Evolutionary conservation across 495 filamentous ascomycete genomes (phyloP), one percentile per base, ranked within the genome.

Genomic region (Penicillium flavigenum): DNA sequence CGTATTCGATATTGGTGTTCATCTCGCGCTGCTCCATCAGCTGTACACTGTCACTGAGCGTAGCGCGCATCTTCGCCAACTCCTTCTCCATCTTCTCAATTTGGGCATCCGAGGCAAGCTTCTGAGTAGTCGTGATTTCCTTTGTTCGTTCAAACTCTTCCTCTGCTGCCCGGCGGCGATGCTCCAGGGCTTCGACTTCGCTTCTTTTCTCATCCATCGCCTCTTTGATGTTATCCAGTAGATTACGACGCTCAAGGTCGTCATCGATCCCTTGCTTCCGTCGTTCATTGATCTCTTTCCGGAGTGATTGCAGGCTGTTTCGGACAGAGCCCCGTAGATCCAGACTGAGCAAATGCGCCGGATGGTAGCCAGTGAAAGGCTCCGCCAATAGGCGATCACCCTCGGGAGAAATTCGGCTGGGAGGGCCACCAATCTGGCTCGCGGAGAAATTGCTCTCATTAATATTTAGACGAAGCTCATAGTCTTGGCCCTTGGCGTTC

Each of bases 11-110:
- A 60, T 93, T 93, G 41, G 90, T 93, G 58, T 90, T 94, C 88
- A 97, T 96, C 77, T 97, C 92, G 50, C 90, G 82, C 72, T 97
- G 92, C 70, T 96, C 92, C 84, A 96, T 88, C 51, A 95, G 71
- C 73, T 96, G 90, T 54, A 96, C 89, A 42, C 85, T 89, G 69
- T 97, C 93, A n/a, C 81, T 86, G 49, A 97, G 79, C 24, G 87
- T 86, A 3, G 86, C 81, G 54, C 92, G 81, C 91, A 97, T 96
- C 77, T 90, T 91, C 42, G 89, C 88, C 27, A 98, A 76, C 72
- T 98, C 93, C 69, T 96, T 96, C 76, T 98, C 94, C 88, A 97
- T 92, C 78, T 92, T 91, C 75, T 98, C 94, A 64, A 97, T 96
- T 70, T 97, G 92, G 16, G 91, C 85, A 71, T 97, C 94, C 5